Percentiles rank a stretch among this genome's conserved stretches.
These are phyloP conservation scores for Termitomyces sp. DNA, from an alignment of 768 basidiomycete species.

Conservation along the genomic window DNA sequence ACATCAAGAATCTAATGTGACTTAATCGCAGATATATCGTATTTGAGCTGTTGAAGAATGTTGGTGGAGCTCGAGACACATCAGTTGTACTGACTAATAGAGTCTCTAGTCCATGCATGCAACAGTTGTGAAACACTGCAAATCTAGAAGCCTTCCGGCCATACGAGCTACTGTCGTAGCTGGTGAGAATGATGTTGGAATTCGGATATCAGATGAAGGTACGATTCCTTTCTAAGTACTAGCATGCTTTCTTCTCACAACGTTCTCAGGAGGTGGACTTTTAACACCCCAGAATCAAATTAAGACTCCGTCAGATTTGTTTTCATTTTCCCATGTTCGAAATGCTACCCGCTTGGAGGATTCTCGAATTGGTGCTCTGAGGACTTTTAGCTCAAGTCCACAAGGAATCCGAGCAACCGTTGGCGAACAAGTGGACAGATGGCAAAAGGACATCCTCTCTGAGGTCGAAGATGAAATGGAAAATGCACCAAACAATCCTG, in stretches of 20 bases:
- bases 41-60: slow-evolving; percentile 88
- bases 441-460: slow-evolving; percentile 26
- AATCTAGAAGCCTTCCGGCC: slow-evolving; percentile 41
- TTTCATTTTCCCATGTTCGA: slow-evolving; percentile 84
- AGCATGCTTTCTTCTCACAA: slow-evolving; percentile 5
- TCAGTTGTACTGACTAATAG: neutral
- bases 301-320: slow-evolving; percentile 66
- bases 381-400: slow-evolving; percentile 52
- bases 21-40: slow-evolving; percentile 64
- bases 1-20: neutral
- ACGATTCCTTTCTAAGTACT: neutral
- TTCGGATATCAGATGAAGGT: slow-evolving; percentile 94
- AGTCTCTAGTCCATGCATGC: slow-evolving; percentile 62
- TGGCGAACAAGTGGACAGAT: slow-evolving; percentile 63
- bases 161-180: slow-evolving; percentile 74
- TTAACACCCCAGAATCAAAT: slow-evolving; percentile 39
- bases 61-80: slow-evolving; percentile 28
- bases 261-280: slow-evolving; percentile 63
- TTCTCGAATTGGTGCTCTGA: slow-evolving; percentile 62
- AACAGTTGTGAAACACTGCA: slow-evolving; percentile 46
- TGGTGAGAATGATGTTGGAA: slow-evolving; percentile 64
- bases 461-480: slow-evolving; percentile 17
- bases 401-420: slow-evolving; percentile 73
- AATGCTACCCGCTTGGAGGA: slow-evolving; percentile 66
- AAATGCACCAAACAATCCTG: slow-evolving; percentile 25